Base-by-base conservation (phyloP, 2,329 filamentous ascomycete genomes). In the Xylaria sp. region DNA sequence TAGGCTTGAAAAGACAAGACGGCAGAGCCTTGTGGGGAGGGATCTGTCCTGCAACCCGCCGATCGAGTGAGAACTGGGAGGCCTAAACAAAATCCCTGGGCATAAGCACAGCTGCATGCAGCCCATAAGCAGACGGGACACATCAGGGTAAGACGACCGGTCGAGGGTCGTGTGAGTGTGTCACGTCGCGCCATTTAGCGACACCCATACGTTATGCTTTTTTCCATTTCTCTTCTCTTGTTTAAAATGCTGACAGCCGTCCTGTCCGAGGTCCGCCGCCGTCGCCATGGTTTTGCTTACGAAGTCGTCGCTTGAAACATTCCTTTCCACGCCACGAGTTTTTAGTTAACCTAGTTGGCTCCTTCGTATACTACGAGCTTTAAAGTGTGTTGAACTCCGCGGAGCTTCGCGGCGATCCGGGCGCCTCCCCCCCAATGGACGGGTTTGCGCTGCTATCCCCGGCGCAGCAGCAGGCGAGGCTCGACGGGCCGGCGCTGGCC, bases 401-500 rank as follows among this genome's bases (percentile, higher is more conserved):
- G 3, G 4, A 34, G 4, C 29, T 7, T 13, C 29, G 29, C 29
- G 11, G 29, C 29, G 5, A 7, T 34, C 11, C 29, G 24, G 9
- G 16, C 16, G 29, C 5, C 11, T n/a, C n/a, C n/a, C n/a, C n/a
- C n/a, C 8, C 29, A 6, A 34, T 34, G 44, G 46, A 52, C 19
- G 29, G 16, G 40, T 41, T 52, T n/a, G 44, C 51, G 18, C 48
- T 4, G 18, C 51, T 60, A 4, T 44, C 54, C 9, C 17, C 40
- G 9, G 51, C 52, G 1, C 48, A 48, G 16, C 57, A 52, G 39
- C 17, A 57, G 41, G 42, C 17, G n/a, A 29, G 39, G 5, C 57
- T 59, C n/a, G 21, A 59, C 19, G 39, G 54, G n/a, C 56, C 59
- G 21, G 56, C 56, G 20, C 46, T 60, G 6, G 19, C 48, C 17